Percentiles rank a stretch among this genome's conserved stretches.
Conservation (phyloP, 805 yeast species). For the Yarrowia sp. region DNA sequence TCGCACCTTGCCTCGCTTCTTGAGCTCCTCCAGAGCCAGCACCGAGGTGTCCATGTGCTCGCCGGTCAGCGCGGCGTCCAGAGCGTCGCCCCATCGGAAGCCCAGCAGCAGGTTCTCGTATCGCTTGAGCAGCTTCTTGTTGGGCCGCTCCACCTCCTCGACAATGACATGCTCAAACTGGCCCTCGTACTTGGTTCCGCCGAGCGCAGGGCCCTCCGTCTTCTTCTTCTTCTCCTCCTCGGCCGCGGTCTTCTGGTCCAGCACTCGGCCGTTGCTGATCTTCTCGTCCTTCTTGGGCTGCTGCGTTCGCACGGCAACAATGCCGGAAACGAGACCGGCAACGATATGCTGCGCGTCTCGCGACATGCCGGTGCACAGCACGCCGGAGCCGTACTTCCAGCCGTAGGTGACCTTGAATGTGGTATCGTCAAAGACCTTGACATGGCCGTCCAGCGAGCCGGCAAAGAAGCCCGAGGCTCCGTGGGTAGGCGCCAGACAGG, state of each 20-base stretch:
- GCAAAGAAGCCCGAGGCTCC: conserved; percentile 68
- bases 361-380: conserved; percentile 82
- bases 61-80: conserved; percentile 80
- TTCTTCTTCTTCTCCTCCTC: conserved; percentile 50
- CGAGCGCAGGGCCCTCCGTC: conserved; percentile 57
- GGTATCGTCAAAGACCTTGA: conserved; percentile 82
- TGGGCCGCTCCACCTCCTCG: conserved; percentile 51
- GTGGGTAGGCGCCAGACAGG: conserved; percentile 65
- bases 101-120: conserved; percentile 83
- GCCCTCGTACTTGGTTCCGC: conserved; percentile 89
- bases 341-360: conserved; percentile 87
- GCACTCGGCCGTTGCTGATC: conserved; percentile 34
- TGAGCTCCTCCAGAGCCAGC: conserved; percentile 81
- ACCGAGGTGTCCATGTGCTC: conserved; percentile 75
- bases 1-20: conserved; percentile 83
- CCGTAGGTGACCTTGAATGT: conserved; percentile 75
- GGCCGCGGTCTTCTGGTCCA: conserved; percentile 42
- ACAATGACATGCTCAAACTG: conserved; percentile 76
- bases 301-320: conserved; percentile 83
- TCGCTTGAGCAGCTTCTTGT: conserved; percentile 65
- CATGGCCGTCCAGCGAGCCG: conserved; percentile 96
- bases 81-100: conserved; percentile 90
- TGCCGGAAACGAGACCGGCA: conserved; percentile 87
- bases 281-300: conserved; percentile 54
- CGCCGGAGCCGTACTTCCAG: conserved; percentile 96